Base-by-base conservation (phyloP, 805 yeast genomes). In the Saccharomycopsis fermentans region DNA sequence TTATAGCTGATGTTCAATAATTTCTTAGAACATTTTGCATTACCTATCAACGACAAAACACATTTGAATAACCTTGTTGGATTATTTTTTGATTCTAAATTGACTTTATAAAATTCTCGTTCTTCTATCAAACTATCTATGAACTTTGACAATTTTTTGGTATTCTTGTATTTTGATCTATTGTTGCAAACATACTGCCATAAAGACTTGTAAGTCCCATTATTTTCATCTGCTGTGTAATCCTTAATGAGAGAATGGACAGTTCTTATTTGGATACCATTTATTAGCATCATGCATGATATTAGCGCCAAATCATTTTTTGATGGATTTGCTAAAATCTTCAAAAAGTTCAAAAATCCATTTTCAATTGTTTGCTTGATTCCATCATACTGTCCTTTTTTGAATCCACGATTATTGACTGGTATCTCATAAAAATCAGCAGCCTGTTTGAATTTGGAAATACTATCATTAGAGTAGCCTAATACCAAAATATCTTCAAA, bases 401-500 rank as follows among this genome's bases (percentile, higher is more conserved):
- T 83, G 81, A 3, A 76, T 71, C 16, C 78, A 69, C 1, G 77
- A 72, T 26, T 81, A 68, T 73, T 70, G 50, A 70, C 69, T 3
- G 73, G 73, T n/a, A 81, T 68, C 1, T 77, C 81, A 60, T 73
- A 72, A 17, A 64, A 62, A 14, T 70, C 69, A 27, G 84, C 69
- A 34, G 71, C 67, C 19, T 69, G 70, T 32, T 70, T 70, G 0
- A 81, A 66, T 0, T 68, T 62, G 12, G 74, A 73, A 6, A 83
- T 65, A 54, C 80, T 81, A 16, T 68, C 68, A 64, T 85, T 84
- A 0, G 85, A 74, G 55, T 80, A 71, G 0, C 82, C 72, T 34
- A 85, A 65, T 2, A 85, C 68, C 0, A 81, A 78, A 65, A 84
- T 74, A 65, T 85, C 85, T 6, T 71, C 68, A 0, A 74, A 76